Conservation (phyloP, 164 flowering plant species). For the Saururus chinensis region DNA sequence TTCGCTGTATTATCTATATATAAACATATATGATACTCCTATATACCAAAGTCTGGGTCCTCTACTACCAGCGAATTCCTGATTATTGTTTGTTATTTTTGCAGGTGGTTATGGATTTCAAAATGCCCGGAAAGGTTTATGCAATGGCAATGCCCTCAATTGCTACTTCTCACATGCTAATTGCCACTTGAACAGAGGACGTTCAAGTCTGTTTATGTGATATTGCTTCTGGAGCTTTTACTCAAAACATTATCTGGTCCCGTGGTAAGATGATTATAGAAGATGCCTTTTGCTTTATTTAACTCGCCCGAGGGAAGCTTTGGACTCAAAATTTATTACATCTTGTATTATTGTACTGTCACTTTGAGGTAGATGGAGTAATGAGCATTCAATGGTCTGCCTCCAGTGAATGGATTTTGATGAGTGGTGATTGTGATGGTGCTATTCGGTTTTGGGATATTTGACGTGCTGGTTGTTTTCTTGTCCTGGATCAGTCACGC, state of each 20-base stretch:
- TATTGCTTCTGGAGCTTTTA: slow-evolving; percentile 91
- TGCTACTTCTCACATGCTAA: slow-evolving; percentile 82
- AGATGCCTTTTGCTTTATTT: neutral
- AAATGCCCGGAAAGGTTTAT: slow-evolving; percentile 95
- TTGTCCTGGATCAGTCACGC: slow-evolving; percentile 73
- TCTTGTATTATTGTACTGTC: neutral
- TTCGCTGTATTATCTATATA: too few species aligned
- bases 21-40: too few species aligned
- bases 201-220: slow-evolving; percentile 98
- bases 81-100: too few species aligned
- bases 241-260: slow-evolving; percentile 94
- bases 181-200: slow-evolving; percentile 97
- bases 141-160: slow-evolving; percentile 84
- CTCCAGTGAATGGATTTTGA: slow-evolving; percentile 91
- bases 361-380: slow-evolving; percentile 66
- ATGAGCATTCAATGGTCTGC: slow-evolving; percentile 92
- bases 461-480: slow-evolving; percentile 91
- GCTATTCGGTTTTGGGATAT: slow-evolving; percentile 99
- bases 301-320: neutral
- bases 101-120: slow-evolving; percentile 76
- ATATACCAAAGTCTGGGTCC: too few species aligned
- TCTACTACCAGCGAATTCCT: too few species aligned
- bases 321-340: neutral
- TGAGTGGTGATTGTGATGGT: slow-evolving; percentile 97
- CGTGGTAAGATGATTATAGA: slow-evolving; percentile 50